phyloP scores from a whole-genome alignment of 768 basidiomycete species.

The Suillus americanus region DNA sequence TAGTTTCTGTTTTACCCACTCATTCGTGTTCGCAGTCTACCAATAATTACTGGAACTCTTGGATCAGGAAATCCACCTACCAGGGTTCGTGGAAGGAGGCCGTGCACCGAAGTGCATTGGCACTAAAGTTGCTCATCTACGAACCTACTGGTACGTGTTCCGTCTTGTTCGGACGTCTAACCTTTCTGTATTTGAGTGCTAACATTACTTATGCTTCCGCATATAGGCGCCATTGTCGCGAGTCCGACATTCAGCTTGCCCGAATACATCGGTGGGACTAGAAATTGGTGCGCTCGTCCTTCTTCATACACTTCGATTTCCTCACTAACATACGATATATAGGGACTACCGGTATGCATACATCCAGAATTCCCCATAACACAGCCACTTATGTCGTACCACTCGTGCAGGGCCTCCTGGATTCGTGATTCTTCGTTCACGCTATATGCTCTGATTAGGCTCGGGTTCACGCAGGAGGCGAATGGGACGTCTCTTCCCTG shows the following conservation, averaged over 20 bases:
- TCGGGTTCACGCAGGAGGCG: slow-evolving; percentile 93
- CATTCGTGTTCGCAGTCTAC: slow-evolving; percentile 50
- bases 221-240: slow-evolving; percentile 82
- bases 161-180: not conserved
- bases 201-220: not conserved
- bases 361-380: not conserved
- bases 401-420: slow-evolving; percentile 64
- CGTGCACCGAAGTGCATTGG: slow-evolving; percentile 90
- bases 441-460: slow-evolving; percentile 88
- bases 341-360: slow-evolving; percentile 64
- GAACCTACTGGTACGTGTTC: slow-evolving; percentile 73
- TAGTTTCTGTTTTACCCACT: slow-evolving; percentile 3
- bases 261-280: slow-evolving; percentile 84
- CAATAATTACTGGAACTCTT: slow-evolving; percentile 80
- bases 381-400: not conserved
- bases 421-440: slow-evolving; percentile 97
- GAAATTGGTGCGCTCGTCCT: slow-evolving; percentile 70
- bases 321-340: slow-evolving; percentile 6
- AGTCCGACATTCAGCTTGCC: slow-evolving; percentile 95
- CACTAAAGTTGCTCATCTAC: slow-evolving; percentile 88
- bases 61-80: slow-evolving; percentile 90
- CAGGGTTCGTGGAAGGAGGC: slow-evolving; percentile 94
- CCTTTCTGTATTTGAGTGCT: not conserved
- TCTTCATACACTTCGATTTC: not conserved
- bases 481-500: slow-evolving; percentile 51